Conservation (phyloP, 129 eudicot species). For the Centella asiatica region DNA sequence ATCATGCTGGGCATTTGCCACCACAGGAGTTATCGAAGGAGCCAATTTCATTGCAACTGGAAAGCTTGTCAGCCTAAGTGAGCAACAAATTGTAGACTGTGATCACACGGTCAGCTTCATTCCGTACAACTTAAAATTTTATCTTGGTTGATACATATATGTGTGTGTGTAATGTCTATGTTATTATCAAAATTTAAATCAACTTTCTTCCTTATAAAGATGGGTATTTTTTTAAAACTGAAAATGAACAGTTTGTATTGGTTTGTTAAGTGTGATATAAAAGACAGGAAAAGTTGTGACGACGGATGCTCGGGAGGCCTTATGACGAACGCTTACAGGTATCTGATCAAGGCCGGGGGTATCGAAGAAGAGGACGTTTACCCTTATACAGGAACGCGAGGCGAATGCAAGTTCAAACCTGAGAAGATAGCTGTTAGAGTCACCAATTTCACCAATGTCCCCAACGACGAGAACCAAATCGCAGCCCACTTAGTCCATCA, state of each 20-base stretch:
- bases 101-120: constrained; percentile 47
- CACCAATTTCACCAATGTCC: constrained; percentile 56
- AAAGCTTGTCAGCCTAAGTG: constrained; percentile 57
- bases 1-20: constrained; percentile 96
- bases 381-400: constrained; percentile 65
- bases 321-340: constrained; percentile 79
- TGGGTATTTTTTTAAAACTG: background rate
- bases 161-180: too few species aligned
- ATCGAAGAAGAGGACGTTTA: constrained; percentile 49
- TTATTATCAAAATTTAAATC: too few species aligned
- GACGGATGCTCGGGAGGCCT: constrained; percentile 76
- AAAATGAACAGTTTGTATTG: background rate
- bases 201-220: background rate
- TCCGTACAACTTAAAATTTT: background rate
- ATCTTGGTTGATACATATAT: background rate
- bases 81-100: constrained; percentile 91
- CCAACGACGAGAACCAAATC: constrained; percentile 67
- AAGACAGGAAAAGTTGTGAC: constrained; percentile 52
- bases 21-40: constrained; percentile 87
- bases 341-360: constrained; percentile 71
- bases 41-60: constrained; percentile 77
- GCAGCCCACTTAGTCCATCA: constrained; percentile 64
- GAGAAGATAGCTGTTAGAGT: constrained; percentile 54
- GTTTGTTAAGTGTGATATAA: constrained; percentile 51
- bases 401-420: constrained; percentile 55